Conservation (phyloP, 1,139 yeast species). For the Blastobotrys indianensis region DNA sequence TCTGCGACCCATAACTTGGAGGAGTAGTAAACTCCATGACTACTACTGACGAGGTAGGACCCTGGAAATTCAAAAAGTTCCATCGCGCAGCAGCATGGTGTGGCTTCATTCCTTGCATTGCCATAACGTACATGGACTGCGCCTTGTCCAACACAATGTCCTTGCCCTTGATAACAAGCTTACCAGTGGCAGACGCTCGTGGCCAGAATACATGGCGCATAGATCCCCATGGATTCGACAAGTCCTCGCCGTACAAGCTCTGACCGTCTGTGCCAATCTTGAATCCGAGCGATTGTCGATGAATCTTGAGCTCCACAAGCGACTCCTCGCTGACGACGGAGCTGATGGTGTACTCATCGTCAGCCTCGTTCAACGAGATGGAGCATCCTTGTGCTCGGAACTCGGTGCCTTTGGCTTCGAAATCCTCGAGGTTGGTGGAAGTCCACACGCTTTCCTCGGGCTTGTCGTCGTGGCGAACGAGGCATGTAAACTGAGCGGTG, state of each 20-base stretch:
- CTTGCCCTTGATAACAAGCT: constrained; percentile 39
- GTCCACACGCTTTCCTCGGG: constrained; percentile 68
- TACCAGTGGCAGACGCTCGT: constrained; percentile 65
- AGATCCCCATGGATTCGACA: constrained; percentile 86
- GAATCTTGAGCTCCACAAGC: constrained; percentile 62
- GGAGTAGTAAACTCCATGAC: constrained; percentile 97
- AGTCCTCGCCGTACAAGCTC: constrained; percentile 73
- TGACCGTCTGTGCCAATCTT: constrained; percentile 86
- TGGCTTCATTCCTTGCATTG: constrained; percentile 99
- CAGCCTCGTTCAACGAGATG: constrained; percentile 56
- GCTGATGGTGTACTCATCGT: constrained; percentile 50
- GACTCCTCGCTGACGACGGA: constrained; percentile 66
- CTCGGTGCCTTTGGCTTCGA: constrained; percentile 67
- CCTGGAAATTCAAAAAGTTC: constrained; percentile 91
- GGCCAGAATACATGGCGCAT: constrained; percentile 99
- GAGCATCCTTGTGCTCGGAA: constrained; percentile 61
- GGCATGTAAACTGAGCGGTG: constrained; percentile 92
- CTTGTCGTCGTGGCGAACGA: constrained; percentile 53
- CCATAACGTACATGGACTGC: constrained; percentile 85
- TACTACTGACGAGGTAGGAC: constrained; percentile 64
- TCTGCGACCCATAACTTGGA: constrained; percentile 74
- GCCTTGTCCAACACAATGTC: constrained; percentile 39
- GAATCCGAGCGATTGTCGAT: constrained; percentile 65
- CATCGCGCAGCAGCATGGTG: constrained; percentile 97
- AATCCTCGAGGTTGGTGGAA: constrained; percentile 80